Base-by-base conservation (phyloP, 2,329 filamentous ascomycete species). In the Trichoderma sp. region DNA sequence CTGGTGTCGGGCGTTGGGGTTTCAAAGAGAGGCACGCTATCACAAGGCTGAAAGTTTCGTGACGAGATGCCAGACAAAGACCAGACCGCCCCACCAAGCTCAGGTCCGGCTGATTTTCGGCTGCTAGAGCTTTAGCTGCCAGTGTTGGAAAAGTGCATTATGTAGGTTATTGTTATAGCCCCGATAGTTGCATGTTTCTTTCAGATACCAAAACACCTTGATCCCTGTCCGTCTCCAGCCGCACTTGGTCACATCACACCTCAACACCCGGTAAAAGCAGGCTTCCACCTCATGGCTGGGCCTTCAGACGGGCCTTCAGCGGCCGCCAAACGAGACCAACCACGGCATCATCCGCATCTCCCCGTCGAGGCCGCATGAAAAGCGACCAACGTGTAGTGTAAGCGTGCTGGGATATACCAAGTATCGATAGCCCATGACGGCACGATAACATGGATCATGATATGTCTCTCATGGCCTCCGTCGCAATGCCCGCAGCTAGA, bases 1-100 rank as follows among this genome's bases (percentile, higher is more conserved):
- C 33, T 65, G 71, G 33, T 6, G 18, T 53, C 6, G 18, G 21
- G 41, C 41, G 59, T 64, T 56, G 59, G 60, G 27, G 41, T 73
- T 68, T 14, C 8, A n/a, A 50, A 24, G 14, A 33, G 50, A 64
- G 69, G 69, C 69, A 72, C 69, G 69, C 74, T 68, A 62, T 75
- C 63, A 33, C 75, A 64, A 75, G 71, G 71, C 75, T 76, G 75
- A 76, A 76, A 76, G 75, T 74, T 76, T 76, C 74, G 74, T 66
- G 38, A 73, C 69, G 60, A 29, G 69, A 65, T 35, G 69, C 69
- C 68, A 71, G 35, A 63, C 69, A n/a, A n/a, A 38, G 41, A 69
- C 27, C 45, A 56, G 60, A 65, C 66, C 74, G 45, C 50, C 73
- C 65, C 64, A 75, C 65, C 41, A 71, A 24, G 59, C 33, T 18